Conservation (phyloP, 257 asterid species). For the Solanum tarijense region DNA sequence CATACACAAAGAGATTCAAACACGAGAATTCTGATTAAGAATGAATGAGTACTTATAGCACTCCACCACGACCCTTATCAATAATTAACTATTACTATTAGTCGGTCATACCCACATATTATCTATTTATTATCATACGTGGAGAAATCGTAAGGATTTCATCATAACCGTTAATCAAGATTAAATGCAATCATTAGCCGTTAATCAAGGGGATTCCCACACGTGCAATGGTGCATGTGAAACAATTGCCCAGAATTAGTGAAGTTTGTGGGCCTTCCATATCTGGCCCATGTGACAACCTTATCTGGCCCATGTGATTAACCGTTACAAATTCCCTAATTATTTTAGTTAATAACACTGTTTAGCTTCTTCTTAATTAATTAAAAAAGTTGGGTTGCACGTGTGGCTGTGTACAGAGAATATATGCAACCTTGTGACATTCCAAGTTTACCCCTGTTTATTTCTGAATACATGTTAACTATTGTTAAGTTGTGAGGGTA, state of each 20-base stretch:
- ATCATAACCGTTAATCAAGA: background rate
- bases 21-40: too few species aligned
- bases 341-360: background rate
- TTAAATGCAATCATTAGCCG: background rate
- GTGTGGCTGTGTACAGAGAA: conserved; percentile 9
- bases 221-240: conserved; percentile 24
- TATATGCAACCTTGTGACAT: background rate
- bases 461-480: background rate
- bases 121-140: background rate
- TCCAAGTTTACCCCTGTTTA: background rate
- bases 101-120: background rate
- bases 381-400: conserved; percentile 5
- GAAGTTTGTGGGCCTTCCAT: conserved; percentile 10
- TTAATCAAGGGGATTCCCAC: conserved; percentile 9
- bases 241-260: conserved; percentile 3
- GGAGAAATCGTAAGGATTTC: background rate
- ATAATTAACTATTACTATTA: background rate
- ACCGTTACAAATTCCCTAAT: conserved; percentile 7
- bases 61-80: background rate
- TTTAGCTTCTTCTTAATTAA: background rate
- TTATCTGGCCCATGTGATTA: conserved; percentile 32
- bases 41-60: too few species aligned
- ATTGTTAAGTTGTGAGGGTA: background rate
- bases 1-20: too few species aligned
- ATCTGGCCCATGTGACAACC: conserved; percentile 28